A percentile compares a stretch with the other conserved stretches of the same genome.
These are phyloP conservation scores for Aureobasidium sp. DNA, from an alignment of 2,329 filamentous ascomycete species.

Conservation along the genomic window DNA sequence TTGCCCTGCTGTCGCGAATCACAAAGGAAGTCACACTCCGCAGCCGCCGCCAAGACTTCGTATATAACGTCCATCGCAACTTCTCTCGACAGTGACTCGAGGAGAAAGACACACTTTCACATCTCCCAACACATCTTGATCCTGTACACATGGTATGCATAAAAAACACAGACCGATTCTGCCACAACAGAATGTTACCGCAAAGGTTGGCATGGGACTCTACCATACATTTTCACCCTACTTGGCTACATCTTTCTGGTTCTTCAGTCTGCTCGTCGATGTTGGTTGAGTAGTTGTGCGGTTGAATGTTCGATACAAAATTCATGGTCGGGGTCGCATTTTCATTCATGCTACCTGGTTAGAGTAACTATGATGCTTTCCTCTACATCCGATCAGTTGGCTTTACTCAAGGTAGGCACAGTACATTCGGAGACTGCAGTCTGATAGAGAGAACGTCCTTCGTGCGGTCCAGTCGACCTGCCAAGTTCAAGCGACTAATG, in stretches of 20 bases:
- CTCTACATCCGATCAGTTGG: no score
- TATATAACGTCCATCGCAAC: background rate
- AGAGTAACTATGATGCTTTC: no score
- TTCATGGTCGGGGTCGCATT: no score
- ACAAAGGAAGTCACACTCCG: background rate
- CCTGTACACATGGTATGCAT: no score
- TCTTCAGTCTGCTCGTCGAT: background rate
- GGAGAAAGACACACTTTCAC: no score
- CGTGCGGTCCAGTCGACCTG: background rate
- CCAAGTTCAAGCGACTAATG: background rate
- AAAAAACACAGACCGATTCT: no score
- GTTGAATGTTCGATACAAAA: no score
- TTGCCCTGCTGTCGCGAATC: background rate
- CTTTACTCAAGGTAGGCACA: no score
- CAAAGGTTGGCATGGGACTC: background rate
- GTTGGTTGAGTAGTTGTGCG: background rate
- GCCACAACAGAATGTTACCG: background rate
- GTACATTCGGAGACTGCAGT: no score
- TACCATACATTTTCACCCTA: background rate
- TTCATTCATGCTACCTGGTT: no score
- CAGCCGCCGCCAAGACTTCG: slow-evolving; percentile 2
- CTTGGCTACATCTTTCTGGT: background rate
- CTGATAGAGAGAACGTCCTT: background rate
- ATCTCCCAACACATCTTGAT: background rate
- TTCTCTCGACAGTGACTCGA: no score